Base-by-base conservation (phyloP, 2,329 filamentous ascomycete genomes). In the Nemania sp. region DNA sequence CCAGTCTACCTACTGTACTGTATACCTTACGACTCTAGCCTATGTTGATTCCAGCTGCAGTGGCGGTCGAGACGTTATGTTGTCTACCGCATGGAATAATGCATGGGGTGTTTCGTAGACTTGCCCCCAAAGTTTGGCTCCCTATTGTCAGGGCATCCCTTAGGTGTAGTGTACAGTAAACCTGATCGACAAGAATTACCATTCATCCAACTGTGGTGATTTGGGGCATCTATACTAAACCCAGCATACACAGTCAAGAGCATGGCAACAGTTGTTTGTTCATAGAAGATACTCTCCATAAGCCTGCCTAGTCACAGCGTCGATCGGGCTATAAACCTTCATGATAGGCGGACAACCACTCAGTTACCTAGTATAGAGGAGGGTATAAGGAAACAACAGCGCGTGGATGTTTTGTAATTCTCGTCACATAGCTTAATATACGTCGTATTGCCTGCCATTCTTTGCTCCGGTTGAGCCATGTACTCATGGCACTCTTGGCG, bases 131-230 rank as follows among this genome's bases (percentile, higher is more conserved):
- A 38, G 32, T 55, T 35, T 54, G 60, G 32, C 32, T 49, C 18
- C 15, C 43, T 57, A 56, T 61, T 35, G 35, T 45, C 29, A 20
- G 41, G 52, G 32, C 53, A 54, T 53, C 10, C 29, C 35, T 53
- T 68, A 52, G 7, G 13, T 61, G 29, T 29, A 53, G 43, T 54
- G 35, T 62, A 65, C 61, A 38, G 43, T 45, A 57, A 38, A 58
- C 11, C 15, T 55, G 47, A 10, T 54, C 29, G 26, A 22, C 13
- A 22, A 43, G 49, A 51, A 22, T 41, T 35, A 32, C n/a, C 18
- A n/a, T 38, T 41, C n/a, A 47, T 54, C 7, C 43, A 43, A 38
- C 43, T 8, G 51, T 41, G 5, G 22, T 54, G 47, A 38, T 20
- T 51, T 26, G 51, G n/a, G 13, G 13, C 59, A 24, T 35, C 24